Base-by-base conservation (phyloP, 2,329 filamentous ascomycete genomes). In the Dactylellina cionopaga region DNA sequence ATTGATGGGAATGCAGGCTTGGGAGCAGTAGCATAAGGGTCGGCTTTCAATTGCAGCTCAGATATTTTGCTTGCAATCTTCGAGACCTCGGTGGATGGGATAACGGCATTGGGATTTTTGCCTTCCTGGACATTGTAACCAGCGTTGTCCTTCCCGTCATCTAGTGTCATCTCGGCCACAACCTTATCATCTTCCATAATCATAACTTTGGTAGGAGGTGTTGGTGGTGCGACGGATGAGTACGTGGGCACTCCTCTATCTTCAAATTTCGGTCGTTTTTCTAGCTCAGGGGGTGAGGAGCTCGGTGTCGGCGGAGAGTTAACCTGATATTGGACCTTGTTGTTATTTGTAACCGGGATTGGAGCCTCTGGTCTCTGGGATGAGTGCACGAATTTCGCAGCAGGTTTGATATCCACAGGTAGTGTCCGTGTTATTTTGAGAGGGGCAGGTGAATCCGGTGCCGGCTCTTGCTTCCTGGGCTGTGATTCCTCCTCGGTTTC, bases 181-280 rank as follows among this genome's bases (percentile, higher is more conserved):
- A 72, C 39, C 17, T 72, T 72, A 33, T 72, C 52, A 27, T 72
- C 59, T 44, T 72, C 68, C 10, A 65, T 31, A 27, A 72, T 46
- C 68, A 72, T 72, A 41, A 72, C 68, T 29, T 72, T 72, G 1
- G 59, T 72, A 5, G 68, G 68, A n/a, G 68, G 68, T n/a, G 68
- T 72, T 15, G 59, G 68, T 19, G 68, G 68, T 17, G 68, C 59
- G 5, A 52, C 68, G 11, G 68, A 47, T 13, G 68, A 55, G 11
- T 41, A 65, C n/a, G 68, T 72, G 15, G 68, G 68, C 0, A 72
- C 68, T 1, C 68, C 68, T 55, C 68, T 47, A 24, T 72, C 68
- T 13, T 46, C 59, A 49, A 72, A 72, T 29, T 72, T 72, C 7
- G 68, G 68, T 24, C 68, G 33, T 54, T 64, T 72, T 49, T 72